Conservation (phyloP, 192 early-diverging fungal genomes). For the Coemansia sp. region DNA sequence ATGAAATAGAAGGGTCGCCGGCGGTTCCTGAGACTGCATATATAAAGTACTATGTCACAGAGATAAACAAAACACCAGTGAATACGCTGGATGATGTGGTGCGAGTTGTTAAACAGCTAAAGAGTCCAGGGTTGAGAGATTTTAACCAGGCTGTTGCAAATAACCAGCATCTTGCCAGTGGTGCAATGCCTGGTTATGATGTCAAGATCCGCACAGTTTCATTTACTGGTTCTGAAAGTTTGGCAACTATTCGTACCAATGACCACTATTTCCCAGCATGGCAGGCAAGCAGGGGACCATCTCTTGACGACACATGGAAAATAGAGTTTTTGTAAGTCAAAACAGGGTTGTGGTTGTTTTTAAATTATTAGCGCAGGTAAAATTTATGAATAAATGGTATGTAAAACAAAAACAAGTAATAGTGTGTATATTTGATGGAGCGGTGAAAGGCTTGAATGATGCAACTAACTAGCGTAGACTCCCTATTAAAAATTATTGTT, state of each 20-base stretch:
- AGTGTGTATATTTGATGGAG: no score
- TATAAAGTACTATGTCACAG: constrained; percentile 13
- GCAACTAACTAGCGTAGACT: no score
- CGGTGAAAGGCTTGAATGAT: no score
- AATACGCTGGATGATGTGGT: constrained; percentile 30
- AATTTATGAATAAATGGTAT: no score
- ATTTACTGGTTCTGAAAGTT: constrained; percentile 15
- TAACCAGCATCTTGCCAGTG: constrained; percentile 6
- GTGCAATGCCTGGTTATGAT: constrained; percentile 29
- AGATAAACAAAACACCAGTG: constrained; percentile 14
- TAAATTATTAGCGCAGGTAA: no score
- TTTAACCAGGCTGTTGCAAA: constrained; percentile 24
- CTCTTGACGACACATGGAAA: not conserved
- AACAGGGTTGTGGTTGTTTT: no score
- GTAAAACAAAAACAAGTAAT: no score
- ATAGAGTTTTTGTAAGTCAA: not conserved
- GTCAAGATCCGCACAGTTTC: constrained; percentile 16
- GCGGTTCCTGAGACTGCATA: not conserved
- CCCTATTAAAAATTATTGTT: no score
- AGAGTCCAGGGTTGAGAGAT: not conserved
- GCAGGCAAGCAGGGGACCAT: constrained; percentile 1
- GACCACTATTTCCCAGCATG: constrained; percentile 38
- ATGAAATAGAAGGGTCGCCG: constrained; percentile 5
- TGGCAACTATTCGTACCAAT: constrained; percentile 23
- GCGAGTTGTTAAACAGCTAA: constrained; percentile 5